Evolutionary conservation across 2,329 filamentous ascomycete species (phyloP), one percentile per base, ranked within the genome.

Genomic region (Sarocladiaceae sp.): DNA sequence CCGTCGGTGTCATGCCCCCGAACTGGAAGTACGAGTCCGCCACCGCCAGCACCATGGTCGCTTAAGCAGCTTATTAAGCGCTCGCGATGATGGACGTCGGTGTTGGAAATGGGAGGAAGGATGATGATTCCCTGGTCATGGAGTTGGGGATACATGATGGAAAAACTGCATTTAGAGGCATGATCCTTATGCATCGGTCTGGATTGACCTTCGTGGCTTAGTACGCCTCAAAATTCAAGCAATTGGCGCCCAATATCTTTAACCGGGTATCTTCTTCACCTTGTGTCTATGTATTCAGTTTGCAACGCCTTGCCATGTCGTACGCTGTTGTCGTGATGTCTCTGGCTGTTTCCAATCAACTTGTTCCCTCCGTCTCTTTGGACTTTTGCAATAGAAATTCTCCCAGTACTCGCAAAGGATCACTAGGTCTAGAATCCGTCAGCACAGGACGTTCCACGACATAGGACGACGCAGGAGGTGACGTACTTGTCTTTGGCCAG

Each of bases 21-120:
- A 97, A 88, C 76, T 97, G 91, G 91, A 90, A 88, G 78, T 97
- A 97, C 82, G 91, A 97, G 86, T 88, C 81, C 70, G 88, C 91
- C 69, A 97, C 91, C 60, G 91, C 91, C 74, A 87, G 80, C 80
- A 95, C 89, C 67, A 77, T 95, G 63, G 89, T 95, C 70, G 82
- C 89, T 72, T 95, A 91, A 83, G 70, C 21, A 31, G 39, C 40
- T 34, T 13, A 44, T 23, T 19, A 37, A 35, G 21, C 42, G 37
- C 19, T 16, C 18, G 21, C 19, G 33, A 41, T n/a, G n/a, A n/a
- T 42, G 27, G 43, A 32, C 32, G 43, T 32, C 31, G 37, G 35
- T 48, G 34, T 34, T 23, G 11, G 26, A 26, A 33, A 19, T 53
- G 54, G 58, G 58, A 56, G 59, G 59, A 18, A n/a, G 20, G 29